Conservation (phyloP, 148 eudicot species). For the Vaccinium darrowii region DNA sequence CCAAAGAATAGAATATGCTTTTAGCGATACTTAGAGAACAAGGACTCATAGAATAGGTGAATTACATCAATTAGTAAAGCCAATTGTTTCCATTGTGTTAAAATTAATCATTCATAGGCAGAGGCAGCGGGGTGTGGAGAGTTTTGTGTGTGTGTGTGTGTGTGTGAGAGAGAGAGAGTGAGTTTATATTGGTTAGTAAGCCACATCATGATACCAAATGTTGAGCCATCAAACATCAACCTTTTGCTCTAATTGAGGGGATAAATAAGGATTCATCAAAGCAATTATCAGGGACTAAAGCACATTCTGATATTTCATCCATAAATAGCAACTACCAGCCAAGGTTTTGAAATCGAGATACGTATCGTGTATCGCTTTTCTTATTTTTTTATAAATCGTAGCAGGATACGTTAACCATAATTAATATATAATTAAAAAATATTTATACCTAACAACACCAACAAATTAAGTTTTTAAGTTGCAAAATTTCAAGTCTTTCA, state of each 20-base stretch:
- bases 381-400: too few relatives aligned
- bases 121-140: not conserved
- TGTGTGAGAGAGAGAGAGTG: not conserved
- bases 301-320: not conserved
- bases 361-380: too few relatives aligned
- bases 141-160: not conserved
- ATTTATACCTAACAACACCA: too few relatives aligned
- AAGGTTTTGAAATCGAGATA: too few relatives aligned
- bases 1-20: not conserved
- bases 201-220: not conserved
- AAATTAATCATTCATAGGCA: not conserved
- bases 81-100: not conserved
- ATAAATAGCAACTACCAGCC: not conserved
- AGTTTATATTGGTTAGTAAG: not conserved
- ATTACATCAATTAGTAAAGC: not conserved
- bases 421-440: too few relatives aligned
- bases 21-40: not conserved
- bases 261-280: not conserved
- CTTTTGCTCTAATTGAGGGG: not conserved
- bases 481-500: too few relatives aligned
- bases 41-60: not conserved
- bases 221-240: not conserved
- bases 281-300: not conserved
- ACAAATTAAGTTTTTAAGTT: too few relatives aligned
- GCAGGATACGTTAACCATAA: too few relatives aligned